Conservation (phyloP, 306 rosid species). For the Crotalaria pallida region DNA sequence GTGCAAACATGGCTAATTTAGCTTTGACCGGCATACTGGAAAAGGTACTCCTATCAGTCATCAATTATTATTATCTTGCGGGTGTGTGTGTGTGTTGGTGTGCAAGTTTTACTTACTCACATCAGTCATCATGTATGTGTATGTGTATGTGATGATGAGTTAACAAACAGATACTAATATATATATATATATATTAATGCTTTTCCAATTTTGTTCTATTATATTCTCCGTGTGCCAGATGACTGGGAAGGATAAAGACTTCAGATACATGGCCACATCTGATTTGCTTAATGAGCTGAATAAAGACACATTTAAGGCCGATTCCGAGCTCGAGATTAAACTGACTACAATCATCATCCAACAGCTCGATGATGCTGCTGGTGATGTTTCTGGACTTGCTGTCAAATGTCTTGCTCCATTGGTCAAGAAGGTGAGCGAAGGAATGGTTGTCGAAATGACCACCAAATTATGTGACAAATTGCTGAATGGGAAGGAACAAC, state of each 20-base stretch:
- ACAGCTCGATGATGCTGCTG: constrained; percentile 93
- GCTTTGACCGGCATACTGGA: constrained; percentile 64
- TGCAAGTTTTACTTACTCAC: too few species aligned
- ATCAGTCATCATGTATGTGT: too few species aligned
- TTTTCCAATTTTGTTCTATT: constrained; percentile 4
- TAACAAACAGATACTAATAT: too few species aligned
- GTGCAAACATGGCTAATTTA: constrained; percentile 49
- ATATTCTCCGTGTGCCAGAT: constrained; percentile 55
- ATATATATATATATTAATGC: too few species aligned
- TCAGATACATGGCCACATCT: constrained; percentile 92
- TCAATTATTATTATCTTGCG: too few species aligned
- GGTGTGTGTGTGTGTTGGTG: too few species aligned
- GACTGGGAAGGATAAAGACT: constrained; percentile 96
- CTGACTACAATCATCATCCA: constrained; percentile 71
- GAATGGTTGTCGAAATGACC: constrained; percentile 89
- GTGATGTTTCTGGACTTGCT: constrained; percentile 91
- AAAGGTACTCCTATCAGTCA: too few species aligned
- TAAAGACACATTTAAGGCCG: constrained; percentile 65
- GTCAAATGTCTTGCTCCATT: constrained; percentile 96
- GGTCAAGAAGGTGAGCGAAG: constrained; percentile 81
- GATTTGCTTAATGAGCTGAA: constrained; percentile 77
- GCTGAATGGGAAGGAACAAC: constrained; percentile 89
- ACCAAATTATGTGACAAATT: constrained; percentile 72
- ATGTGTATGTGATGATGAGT: too few species aligned
- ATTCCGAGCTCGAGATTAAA: constrained; percentile 68